These are phyloP conservation scores for Stevia rebaudiana DNA, from an alignment of 140 eudicot genomes.

Conservation along the genomic window DNA sequence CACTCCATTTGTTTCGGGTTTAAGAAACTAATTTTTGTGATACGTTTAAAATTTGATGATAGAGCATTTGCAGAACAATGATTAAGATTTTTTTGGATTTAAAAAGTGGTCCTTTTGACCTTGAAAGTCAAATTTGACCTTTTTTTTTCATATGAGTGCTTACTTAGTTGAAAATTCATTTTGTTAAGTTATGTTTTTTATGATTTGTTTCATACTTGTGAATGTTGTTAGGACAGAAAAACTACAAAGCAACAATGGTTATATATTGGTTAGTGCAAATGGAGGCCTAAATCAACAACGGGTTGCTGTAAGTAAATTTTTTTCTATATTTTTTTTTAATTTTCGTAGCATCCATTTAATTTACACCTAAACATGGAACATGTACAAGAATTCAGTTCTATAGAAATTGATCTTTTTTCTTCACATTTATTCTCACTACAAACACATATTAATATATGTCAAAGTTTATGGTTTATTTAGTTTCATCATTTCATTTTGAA, in stretches of 20 bases:
- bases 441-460: neutral
- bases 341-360: neutral
- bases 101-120: slow-evolving; percentile 9
- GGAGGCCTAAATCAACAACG: slow-evolving; percentile 99
- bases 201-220: slow-evolving; percentile 27
- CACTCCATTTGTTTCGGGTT: neutral
- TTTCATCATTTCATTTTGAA: neutral
- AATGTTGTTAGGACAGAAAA: slow-evolving; percentile 59
- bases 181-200: neutral
- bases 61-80: neutral
- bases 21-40: neutral
- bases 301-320: slow-evolving; percentile 71
- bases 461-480: neutral
- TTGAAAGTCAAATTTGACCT: slow-evolving; percentile 17
- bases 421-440: neutral
- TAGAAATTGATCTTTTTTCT: neutral
- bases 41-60: neutral
- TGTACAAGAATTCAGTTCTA: neutral
- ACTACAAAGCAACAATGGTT: slow-evolving; percentile 51
- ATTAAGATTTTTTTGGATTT: neutral
- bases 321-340: neutral
- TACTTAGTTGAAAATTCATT: neutral
- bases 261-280: slow-evolving; percentile 81
- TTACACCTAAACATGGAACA: neutral
- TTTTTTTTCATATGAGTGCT: neutral